phyloP scores from a whole-genome alignment of 352 stramenopile species.

The Phytopythium vexans region DNA sequence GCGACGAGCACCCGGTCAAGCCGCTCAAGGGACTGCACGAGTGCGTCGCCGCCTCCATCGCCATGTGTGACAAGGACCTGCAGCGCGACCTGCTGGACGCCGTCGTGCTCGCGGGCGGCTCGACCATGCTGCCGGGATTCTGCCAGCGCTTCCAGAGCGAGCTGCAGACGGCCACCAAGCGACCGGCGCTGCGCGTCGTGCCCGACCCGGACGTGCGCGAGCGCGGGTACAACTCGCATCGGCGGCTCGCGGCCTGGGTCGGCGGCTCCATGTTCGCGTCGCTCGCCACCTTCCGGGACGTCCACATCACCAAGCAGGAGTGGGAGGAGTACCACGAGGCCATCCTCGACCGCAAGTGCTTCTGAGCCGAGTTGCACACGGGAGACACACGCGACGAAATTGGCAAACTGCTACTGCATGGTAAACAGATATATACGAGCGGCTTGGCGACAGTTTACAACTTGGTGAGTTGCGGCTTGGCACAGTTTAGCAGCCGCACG shows the following conservation, averaged over 20 bases:
- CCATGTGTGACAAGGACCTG: constrained; percentile 84
- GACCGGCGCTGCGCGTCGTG: constrained; percentile 51
- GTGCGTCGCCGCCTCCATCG: constrained; percentile 74
- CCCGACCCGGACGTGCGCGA: constrained; percentile 76
- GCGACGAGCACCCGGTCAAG: constrained; percentile 89
- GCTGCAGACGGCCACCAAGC: constrained; percentile 28
- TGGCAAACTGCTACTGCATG: neutral
- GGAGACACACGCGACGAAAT: neutral
- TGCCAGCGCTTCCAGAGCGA: constrained; percentile 81
- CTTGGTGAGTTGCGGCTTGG: no score
- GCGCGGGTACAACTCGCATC: constrained; percentile 85
- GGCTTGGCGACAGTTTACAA: no score
- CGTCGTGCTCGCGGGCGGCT: constrained; percentile 81
- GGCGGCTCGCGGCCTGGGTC: constrained; percentile 85
- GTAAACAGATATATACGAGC: no score
- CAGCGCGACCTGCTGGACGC: constrained; percentile 70
- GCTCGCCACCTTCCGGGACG: constrained; percentile 83
- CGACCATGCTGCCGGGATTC: constrained; percentile 82
- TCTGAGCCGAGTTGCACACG: constrained; percentile 23
- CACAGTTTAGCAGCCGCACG: constrained; percentile 75
- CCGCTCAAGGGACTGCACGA: constrained; percentile 81
- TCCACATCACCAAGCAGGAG: constrained; percentile 87
- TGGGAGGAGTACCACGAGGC: constrained; percentile 89
- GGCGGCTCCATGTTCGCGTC: constrained; percentile 89
- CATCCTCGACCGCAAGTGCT: constrained; percentile 84